phyloP scores from a whole-genome alignment of 129 eudicot genomes.

The Lactuca sativa region DNA sequence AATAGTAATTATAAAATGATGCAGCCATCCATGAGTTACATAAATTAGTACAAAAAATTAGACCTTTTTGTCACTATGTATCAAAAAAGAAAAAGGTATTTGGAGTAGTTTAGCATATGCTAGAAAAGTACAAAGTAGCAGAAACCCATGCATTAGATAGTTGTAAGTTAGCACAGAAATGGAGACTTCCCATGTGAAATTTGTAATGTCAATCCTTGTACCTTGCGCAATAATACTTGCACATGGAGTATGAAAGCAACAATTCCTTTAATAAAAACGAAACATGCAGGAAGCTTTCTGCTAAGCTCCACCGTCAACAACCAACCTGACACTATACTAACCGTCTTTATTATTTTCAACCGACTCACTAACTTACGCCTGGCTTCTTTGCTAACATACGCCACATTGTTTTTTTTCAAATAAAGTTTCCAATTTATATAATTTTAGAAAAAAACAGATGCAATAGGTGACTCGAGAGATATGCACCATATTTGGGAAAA shows the following conservation, averaged over 20 bases:
- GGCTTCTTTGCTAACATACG: conserved; percentile 33
- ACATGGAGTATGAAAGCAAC: conserved; percentile 7
- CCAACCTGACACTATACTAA: conserved; percentile 61
- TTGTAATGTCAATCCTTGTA: conserved; percentile 15
- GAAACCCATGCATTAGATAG: conserved; percentile 14
- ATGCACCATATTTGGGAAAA: too few species aligned
- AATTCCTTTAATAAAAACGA: background rate
- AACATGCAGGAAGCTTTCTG: conserved; percentile 26
- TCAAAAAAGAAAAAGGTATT: background rate
- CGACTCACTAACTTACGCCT: conserved; percentile 43
- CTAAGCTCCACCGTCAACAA: conserved; percentile 45
- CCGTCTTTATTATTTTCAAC: conserved; percentile 48
- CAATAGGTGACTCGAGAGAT: too few species aligned
- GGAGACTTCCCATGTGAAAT: conserved; percentile 32
- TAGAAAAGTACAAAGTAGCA: conserved; percentile 31
- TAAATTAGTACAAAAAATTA: conserved; percentile 1
- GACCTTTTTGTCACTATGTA: conserved; percentile 15
- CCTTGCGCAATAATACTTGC: background rate
- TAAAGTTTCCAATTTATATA: background rate
- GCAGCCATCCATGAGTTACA: conserved; percentile 14
- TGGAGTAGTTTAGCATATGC: background rate
- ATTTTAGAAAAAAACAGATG: too few species aligned
- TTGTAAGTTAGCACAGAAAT: conserved; percentile 21
- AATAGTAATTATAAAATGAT: background rate
- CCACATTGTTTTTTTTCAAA: background rate